Conservation (phyloP, 176 grass and related monocot species). For the Cenchrus purpureus region DNA sequence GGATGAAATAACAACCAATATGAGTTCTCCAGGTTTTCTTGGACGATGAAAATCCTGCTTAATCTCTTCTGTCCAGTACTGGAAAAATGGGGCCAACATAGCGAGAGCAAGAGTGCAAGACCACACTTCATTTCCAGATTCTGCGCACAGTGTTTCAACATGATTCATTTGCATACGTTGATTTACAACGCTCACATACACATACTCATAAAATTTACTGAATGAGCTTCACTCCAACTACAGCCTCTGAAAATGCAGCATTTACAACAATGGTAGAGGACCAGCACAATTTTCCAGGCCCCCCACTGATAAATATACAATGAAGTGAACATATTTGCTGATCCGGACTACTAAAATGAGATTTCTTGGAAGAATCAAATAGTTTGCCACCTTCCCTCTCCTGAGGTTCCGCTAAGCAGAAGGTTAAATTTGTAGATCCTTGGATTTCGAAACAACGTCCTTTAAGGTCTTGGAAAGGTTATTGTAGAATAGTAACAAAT, state of each 20-base stretch:
- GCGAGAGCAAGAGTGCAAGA: not conserved
- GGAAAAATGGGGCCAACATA: not conserved
- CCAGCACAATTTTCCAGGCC: not conserved
- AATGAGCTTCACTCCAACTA: constrained; percentile 15
- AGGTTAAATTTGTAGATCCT: constrained; percentile 52
- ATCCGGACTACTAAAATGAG: constrained; percentile 21
- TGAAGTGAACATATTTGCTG: not conserved
- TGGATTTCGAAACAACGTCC: constrained; percentile 94
- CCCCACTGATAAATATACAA: not conserved
- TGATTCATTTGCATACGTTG: not conserved
- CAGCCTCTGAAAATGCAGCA: constrained; percentile 32
- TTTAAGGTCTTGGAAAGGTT: constrained; percentile 84
- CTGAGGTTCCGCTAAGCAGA: constrained; percentile 27
- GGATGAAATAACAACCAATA: constrained; percentile 7
- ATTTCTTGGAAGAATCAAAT: constrained; percentile 41
- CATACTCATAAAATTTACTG: constrained; percentile 3
- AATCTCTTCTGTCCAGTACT: not conserved
- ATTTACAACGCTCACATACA: not conserved
- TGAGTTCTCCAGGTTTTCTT: not conserved
- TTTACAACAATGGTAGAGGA: constrained; percentile 24
- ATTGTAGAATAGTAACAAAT: constrained; percentile 74
- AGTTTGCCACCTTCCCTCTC: constrained; percentile 39
- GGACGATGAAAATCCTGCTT: not conserved
- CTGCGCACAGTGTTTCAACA: not conserved
- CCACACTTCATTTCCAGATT: not conserved